A percentile compares a stretch with the other conserved stretches of the same genome.
Evolutionary conservation across 148 eudicot genomes (phyloP).

Genomic region (Rhododendron simsii): DNA sequence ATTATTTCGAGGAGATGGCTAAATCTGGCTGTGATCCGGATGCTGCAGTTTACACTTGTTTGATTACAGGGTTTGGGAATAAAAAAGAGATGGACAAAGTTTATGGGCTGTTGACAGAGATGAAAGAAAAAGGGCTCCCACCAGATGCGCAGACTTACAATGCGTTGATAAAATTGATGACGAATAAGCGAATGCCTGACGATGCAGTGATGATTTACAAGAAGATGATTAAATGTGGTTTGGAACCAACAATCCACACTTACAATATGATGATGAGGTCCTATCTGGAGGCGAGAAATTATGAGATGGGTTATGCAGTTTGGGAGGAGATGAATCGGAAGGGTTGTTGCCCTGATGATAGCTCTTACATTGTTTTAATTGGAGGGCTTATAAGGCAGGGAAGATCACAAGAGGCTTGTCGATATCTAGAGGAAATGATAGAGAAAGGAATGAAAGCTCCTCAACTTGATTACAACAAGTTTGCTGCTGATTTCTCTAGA

Average conservation of each 20-base stretch:
- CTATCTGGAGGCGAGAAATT: slow-evolving; percentile 41
- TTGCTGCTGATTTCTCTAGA: slow-evolving; percentile 58
- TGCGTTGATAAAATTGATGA: slow-evolving; percentile 77
- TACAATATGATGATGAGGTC: slow-evolving; percentile 89
- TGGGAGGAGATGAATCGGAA: slow-evolving; percentile 83
- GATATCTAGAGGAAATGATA: slow-evolving; percentile 71
- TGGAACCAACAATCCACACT: slow-evolving; percentile 71
- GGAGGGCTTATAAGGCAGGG: slow-evolving; percentile 76
- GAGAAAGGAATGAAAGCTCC: slow-evolving; percentile 90
- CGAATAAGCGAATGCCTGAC: slow-evolving; percentile 64
- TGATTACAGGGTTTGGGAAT: slow-evolving; percentile 82
- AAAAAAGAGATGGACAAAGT: slow-evolving; percentile 73
- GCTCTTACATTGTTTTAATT: slow-evolving; percentile 63
- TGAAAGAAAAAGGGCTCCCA: slow-evolving; percentile 70
- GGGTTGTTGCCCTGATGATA: slow-evolving; percentile 92
- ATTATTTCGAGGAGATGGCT: slow-evolving; percentile 61
- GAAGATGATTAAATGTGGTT: slow-evolving; percentile 57
- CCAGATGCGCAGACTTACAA: slow-evolving; percentile 69
- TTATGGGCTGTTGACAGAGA: slow-evolving; percentile 53
- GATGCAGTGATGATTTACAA: slow-evolving; percentile 69
- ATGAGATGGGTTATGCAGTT: slow-evolving; percentile 61
- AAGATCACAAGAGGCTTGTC: slow-evolving; percentile 68
- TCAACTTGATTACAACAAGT: slow-evolving; percentile 65
- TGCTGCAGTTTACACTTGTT: slow-evolving; percentile 74
- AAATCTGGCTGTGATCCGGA: slow-evolving; percentile 65